Conservation (phyloP, 2,329 filamentous ascomycete genomes). For the Alternaria arbusti region DNA sequence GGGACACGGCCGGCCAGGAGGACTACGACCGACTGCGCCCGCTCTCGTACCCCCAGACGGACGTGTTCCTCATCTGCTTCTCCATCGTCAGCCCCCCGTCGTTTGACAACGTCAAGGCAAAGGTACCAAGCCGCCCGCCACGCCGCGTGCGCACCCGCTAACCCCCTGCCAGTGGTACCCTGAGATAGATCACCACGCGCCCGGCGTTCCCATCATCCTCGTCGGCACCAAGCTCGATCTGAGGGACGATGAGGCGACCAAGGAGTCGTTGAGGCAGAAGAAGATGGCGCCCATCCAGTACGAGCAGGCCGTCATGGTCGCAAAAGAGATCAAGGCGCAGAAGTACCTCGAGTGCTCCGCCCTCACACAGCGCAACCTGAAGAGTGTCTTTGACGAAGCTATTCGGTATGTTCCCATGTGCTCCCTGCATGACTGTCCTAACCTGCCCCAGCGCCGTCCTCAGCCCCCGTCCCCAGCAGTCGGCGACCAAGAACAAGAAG, state of each 20-base stretch:
- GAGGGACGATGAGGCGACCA: constrained; percentile 83
- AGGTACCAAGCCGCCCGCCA: constrained; percentile 64
- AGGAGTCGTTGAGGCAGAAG: constrained; percentile 83
- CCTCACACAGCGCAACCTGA: constrained; percentile 92
- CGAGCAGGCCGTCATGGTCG: constrained; percentile 85
- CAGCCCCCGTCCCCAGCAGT: constrained; percentile 46
- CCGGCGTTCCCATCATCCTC: constrained; percentile 92
- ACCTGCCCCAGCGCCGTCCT: constrained; percentile 47
- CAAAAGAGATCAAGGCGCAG: constrained; percentile 93
- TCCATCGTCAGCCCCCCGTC: constrained; percentile 97
- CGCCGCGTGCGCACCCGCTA: constrained; percentile 14
- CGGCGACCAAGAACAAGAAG: constrained; percentile 34
- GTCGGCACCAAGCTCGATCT: constrained; percentile 97
- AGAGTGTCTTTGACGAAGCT: constrained; percentile 98
- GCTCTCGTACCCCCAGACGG: constrained; percentile 96
- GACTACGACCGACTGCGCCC: constrained; percentile 96
- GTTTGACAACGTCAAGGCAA: constrained; percentile 98
- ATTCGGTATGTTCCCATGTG: constrained; percentile 75
- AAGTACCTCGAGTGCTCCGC: constrained; percentile 99
- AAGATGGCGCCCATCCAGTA: constrained; percentile 98
- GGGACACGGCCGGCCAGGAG: constrained; percentile 99
- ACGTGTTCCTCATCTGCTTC: constrained; percentile 98
- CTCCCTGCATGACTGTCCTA: constrained; percentile 11
- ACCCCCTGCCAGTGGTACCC: constrained; percentile 78
- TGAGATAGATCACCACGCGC: constrained; percentile 96